Base-by-base conservation (phyloP, 2,329 filamentous ascomycete species). In the Fusarium goolgardi region DNA sequence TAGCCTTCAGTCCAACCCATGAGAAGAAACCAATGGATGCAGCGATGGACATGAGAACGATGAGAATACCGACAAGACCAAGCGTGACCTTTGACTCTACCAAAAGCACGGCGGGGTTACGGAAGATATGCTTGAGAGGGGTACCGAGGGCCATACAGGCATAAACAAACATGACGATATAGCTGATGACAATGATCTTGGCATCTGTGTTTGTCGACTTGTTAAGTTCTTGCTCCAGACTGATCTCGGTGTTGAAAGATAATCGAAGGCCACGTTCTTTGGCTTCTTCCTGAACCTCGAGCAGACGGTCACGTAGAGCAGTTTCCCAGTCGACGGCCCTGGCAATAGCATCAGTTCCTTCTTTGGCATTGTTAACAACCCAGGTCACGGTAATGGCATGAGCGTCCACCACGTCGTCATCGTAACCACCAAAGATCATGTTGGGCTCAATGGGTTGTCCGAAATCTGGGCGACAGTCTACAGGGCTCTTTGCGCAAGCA, bases 201-300 rank as follows among this genome's bases (percentile, higher is more conserved):
- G 95, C 96, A 78, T 99, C 96, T 0, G 96, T 98, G 78, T 99
- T 99, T 50, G 94, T 97, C 37, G 94, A 97, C 81, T 98, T 97
- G 83, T 97, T 99, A 59, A 99, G 85, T 76, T 99, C 96, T 76
- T 97, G 87, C 77, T 98, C 95, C 64, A 99, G 82, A 78, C 94
- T 97, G 78, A 95, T 92, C 80, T 99, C 96, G 0, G 96, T 97
- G 50, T 90, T 97, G 84, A 98, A 99, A 10, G 94, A 98, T 35
- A 99, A 82, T 21, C 96, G 87, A 12, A 99, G 85, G 1, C 94
- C 94, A 47, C 92, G 89, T 21, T 90, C 84, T 5, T 79, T 79
- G 10, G 96, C 96, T 79, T 99, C 94, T 16, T 86, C 81, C 77
- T 97, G 93, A 2, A 94, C 88, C n/a, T 88, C 86, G 21, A 94